phyloP scores from a whole-genome alignment of 495 filamentous ascomycete species.

The Neurospora intermedia region DNA sequence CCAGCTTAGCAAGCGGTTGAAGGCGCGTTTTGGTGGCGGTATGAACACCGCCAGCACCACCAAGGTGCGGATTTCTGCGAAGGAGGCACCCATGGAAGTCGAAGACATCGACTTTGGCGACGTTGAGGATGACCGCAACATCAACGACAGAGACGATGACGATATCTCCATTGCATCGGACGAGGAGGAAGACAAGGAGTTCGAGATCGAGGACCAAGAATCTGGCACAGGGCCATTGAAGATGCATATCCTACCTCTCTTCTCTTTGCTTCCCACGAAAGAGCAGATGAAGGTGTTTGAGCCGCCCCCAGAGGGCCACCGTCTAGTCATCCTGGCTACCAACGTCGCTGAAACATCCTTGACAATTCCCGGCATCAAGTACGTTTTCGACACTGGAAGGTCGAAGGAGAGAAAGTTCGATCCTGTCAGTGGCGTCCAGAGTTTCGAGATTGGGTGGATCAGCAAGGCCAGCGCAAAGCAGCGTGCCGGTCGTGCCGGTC shows the following conservation, averaged over 20 bases:
- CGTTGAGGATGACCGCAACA: conserved; percentile 31
- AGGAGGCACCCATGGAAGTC: conserved; percentile 67
- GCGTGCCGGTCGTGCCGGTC: conserved; percentile 85
- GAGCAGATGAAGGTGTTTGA: conserved; percentile 94
- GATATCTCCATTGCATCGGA: conserved; percentile 36
- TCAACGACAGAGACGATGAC: conserved; percentile 38
- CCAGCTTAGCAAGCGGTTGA: conserved; percentile 64
- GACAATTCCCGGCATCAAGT: conserved; percentile 90
- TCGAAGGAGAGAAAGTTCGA: conserved; percentile 88
- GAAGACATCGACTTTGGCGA: conserved; percentile 82
- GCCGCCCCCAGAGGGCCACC: conserved; percentile 67
- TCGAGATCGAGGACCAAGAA: conserved; percentile 49
- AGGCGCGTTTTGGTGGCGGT: conserved; percentile 49
- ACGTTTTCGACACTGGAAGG: conserved; percentile 88
- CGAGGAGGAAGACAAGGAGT: conserved; percentile 47
- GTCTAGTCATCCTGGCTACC: conserved; percentile 85
- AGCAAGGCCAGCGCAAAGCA: conserved; percentile 95
- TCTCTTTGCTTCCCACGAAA: conserved; percentile 86
- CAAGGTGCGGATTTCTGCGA: conserved; percentile 61
- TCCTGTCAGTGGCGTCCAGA: conserved; percentile 76
- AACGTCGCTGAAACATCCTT: conserved; percentile 96
- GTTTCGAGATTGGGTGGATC: conserved; percentile 90
- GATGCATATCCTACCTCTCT: conserved; percentile 82
- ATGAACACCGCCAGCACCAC: conserved; percentile 43
- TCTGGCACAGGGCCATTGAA: conserved; percentile 45